Conservation (phyloP, 2,329 filamentous ascomycete species). For the Talaromyces sp. region DNA sequence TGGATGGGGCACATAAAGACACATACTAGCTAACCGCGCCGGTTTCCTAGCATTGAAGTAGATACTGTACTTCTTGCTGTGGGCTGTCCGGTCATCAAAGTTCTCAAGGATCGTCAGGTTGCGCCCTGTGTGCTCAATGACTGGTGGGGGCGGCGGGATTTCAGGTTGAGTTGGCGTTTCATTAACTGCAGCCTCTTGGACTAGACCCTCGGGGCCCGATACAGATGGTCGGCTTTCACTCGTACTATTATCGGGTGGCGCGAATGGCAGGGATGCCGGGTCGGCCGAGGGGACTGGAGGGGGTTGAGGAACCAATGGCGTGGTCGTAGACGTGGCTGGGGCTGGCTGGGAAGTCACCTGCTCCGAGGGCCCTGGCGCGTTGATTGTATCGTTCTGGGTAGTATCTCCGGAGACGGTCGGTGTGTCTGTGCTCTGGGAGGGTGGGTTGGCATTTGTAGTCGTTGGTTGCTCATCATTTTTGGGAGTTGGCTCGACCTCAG, state of each 20-base stretch:
- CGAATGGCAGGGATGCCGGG: conserved; percentile 11
- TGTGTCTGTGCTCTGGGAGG: conserved; percentile 6
- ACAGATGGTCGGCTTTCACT: conserved; percentile 1
- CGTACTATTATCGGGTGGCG: conserved; percentile 11
- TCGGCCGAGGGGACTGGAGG: conserved; percentile 4
- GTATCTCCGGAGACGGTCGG: conserved; percentile 2
- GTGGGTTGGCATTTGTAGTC: neutral
- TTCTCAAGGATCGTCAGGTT: conserved; percentile 62
- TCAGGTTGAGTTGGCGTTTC: conserved; percentile 28
- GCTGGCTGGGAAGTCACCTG: conserved; percentile 2
- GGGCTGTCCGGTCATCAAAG: conserved; percentile 59
- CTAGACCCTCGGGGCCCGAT: neutral
- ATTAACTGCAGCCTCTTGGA: conserved; percentile 13
- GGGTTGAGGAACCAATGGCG: conserved; percentile 2
- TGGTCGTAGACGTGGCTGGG: conserved; percentile 7
- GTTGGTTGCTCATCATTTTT: neutral
- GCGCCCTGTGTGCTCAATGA: conserved; percentile 56
- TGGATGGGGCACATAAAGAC: neutral
- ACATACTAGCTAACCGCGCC: conserved; percentile 52
- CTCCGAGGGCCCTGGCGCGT: neutral
- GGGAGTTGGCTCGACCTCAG: conserved; percentile 2
- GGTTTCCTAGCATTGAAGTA: conserved; percentile 58
- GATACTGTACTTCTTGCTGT: conserved; percentile 57
- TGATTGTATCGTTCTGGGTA: neutral
- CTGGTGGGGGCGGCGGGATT: conserved; percentile 34